phyloP scores from a whole-genome alignment of 2,329 filamentous ascomycete species.

The Fusarium falciforme region DNA sequence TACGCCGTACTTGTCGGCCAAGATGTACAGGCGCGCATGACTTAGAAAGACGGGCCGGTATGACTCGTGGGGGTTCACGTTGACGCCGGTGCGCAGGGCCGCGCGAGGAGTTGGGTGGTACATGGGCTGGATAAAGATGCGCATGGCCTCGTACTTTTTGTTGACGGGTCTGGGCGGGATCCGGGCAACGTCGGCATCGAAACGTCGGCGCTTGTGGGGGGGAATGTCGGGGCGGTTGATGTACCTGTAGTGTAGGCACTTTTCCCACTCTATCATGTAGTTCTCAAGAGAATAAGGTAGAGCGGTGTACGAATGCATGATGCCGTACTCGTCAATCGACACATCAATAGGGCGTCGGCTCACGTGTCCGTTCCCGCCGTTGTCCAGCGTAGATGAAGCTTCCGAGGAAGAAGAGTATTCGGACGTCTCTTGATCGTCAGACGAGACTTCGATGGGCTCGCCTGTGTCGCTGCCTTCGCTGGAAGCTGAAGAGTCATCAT shows the following conservation, averaged over 20 bases:
- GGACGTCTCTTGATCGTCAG: background rate
- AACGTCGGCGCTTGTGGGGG: conserved; percentile 2
- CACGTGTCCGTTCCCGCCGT: background rate
- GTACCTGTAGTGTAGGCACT: background rate
- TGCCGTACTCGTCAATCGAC: background rate
- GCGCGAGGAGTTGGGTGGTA: background rate
- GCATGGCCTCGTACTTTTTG: conserved; percentile 31
- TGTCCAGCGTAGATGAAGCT: conserved; percentile 20
- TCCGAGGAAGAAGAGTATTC: background rate
- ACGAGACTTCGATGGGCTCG: background rate
- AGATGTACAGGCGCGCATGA: conserved; percentile 39
- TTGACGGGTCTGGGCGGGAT: background rate
- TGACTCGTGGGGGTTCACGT: background rate
- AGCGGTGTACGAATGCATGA: background rate
- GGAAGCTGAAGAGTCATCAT: background rate
- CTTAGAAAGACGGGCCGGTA: conserved; percentile 33
- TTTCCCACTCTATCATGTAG: conserved; percentile 16
- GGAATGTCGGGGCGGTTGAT: background rate
- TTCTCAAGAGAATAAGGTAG: conserved; percentile 22
- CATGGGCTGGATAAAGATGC: background rate
- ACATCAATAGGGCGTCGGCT: background rate
- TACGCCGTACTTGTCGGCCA: conserved; percentile 42
- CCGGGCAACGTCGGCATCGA: background rate
- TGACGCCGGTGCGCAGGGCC: background rate
- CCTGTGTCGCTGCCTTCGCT: background rate